Base-by-base conservation (phyloP, 805 yeast genomes). In the Candida parachauliodes region DNA sequence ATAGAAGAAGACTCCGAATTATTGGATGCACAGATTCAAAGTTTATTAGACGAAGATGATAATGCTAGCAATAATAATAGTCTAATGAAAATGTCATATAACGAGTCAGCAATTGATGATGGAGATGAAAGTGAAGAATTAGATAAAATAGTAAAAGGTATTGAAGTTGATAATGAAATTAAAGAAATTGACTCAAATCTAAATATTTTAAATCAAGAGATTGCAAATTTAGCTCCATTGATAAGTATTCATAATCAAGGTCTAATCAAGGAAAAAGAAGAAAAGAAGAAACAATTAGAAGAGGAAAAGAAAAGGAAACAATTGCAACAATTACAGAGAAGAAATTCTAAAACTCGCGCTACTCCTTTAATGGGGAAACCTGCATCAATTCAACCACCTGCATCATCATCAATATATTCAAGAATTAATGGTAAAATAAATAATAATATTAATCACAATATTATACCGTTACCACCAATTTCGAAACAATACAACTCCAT, bases 351-450 rank as follows among this genome's bases (percentile, higher is more conserved):
- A 8, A 42, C 51, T 20, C 57, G 58, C 2, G 9, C 36, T 8
- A 41, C 49, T 7, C 70, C 72, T 8, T 49, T 68, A 37, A 67
- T 68, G 72, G 73, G 73, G 3, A 65, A 65, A 38, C 68, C 70
- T 5, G 73, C 73, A 14, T 57, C 70, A 14, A 66, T 68, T 14
- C 73, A 67, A 42, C 73, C 73, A 7, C 70, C 72, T 2, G 54
- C 69, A 5, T 62, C 63, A 37, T 37, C 63, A 5, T 34, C 37
- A 3, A 34, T 34, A 3, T 68, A 67, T 42, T 61, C 62, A 15
- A 50, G 59, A 23, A 39, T 48, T 16, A 48, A 49, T 42, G 55
- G 54, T 7, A 37, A 48, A 18, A 32, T 50, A 20, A 18, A 14
- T 23, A 15, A 17, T 27, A 8, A 17, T 18, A 10, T 27, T 8